Percentiles rank a stretch among this genome's conserved stretches.
Evolutionary conservation across 345 rosid genomes (phyloP).

Genomic region (Triadica sebifera): DNA sequence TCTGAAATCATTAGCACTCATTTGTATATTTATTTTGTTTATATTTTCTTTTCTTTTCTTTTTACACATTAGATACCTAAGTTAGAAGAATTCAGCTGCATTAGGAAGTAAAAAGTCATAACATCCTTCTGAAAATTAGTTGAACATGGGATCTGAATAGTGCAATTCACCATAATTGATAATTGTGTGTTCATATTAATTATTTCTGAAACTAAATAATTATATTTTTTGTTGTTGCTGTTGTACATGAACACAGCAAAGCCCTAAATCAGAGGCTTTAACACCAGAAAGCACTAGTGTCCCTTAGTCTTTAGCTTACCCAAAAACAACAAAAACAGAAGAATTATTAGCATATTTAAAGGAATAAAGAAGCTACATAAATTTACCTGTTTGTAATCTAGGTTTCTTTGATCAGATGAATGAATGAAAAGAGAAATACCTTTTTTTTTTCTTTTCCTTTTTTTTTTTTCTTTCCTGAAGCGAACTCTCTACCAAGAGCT

Average conservation of each 20-base stretch:
- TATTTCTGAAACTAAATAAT: background rate
- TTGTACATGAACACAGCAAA: conserved; percentile 22
- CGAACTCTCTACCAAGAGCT: conserved; percentile 23
- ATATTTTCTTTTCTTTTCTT: background rate
- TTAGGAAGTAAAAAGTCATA: conserved; percentile 14
- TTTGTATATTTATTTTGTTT: background rate
- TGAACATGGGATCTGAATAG: conserved; percentile 34
- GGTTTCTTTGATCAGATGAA: conserved; percentile 34
- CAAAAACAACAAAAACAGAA: conserved; percentile 24
- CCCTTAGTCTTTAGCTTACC: conserved; percentile 32
- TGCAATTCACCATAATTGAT: conserved; percentile 28
- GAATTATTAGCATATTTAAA: conserved; percentile 17
- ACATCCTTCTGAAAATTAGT: conserved; percentile 15
- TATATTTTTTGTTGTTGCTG: background rate
- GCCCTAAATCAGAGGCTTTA: conserved; percentile 42
- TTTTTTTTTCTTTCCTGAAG: conserved; percentile 14
- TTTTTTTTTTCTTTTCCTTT: conserved; percentile 20
- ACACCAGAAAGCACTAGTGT: conserved; percentile 27
- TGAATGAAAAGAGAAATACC: conserved; percentile 29
- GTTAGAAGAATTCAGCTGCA: conserved; percentile 27
- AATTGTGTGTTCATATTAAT: background rate
- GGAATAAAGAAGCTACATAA: conserved; percentile 20
- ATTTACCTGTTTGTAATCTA: conserved; percentile 36
- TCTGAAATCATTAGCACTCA: conserved; percentile 1
- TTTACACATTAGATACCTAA: conserved; percentile 4